Conservation (phyloP, 768 basidiomycete species). For the Lactarius pseudohatsudake region DNA sequence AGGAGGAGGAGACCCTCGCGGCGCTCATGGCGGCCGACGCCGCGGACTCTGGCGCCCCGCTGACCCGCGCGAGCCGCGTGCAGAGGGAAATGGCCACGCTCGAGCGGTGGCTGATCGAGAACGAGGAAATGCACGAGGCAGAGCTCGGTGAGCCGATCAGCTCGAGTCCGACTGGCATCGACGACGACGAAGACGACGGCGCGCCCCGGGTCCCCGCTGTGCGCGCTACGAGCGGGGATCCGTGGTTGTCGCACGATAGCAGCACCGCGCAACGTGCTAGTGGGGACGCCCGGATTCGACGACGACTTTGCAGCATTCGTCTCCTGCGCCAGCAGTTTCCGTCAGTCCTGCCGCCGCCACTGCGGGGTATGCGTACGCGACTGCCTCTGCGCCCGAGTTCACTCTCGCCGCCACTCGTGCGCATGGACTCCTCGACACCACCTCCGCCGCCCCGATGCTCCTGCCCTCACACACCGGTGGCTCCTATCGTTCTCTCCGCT, state of each 20-base stretch:
- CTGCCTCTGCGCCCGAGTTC: conserved; percentile 2
- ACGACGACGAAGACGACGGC: conserved; percentile 10
- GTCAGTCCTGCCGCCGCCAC: conserved; percentile 11
- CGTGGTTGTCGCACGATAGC: conserved; percentile 25
- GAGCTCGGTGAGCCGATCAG: conserved; percentile 21
- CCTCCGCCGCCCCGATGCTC: conserved; percentile 28
- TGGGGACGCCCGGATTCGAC: conserved; percentile 50
- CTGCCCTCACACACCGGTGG: conserved; percentile 34
- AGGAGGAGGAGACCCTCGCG: conserved; percentile 41
- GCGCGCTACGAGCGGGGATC: conserved; percentile 13
- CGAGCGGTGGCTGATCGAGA: conserved; percentile 61
- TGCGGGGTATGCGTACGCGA: neutral
- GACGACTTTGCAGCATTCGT: conserved; percentile 81
- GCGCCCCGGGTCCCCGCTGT: conserved; percentile 4
- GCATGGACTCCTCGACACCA: conserved; percentile 19
- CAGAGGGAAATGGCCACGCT: conserved; percentile 58
- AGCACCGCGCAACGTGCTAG: conserved; percentile 8
- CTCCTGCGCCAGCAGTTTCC: conserved; percentile 47
- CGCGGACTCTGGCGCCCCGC: conserved; percentile 26
- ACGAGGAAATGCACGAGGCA: conserved; percentile 37
- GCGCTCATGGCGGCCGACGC: conserved; percentile 35
- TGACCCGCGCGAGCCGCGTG: conserved; percentile 34
- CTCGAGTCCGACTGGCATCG: neutral
- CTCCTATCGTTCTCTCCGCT: conserved; percentile 55
- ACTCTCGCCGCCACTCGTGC: neutral